Evolutionary conservation across 192 early-diverging fungal genomes (phyloP), one percentile per base, ranked within the genome.

Genomic region (Coemansia sp.): DNA sequence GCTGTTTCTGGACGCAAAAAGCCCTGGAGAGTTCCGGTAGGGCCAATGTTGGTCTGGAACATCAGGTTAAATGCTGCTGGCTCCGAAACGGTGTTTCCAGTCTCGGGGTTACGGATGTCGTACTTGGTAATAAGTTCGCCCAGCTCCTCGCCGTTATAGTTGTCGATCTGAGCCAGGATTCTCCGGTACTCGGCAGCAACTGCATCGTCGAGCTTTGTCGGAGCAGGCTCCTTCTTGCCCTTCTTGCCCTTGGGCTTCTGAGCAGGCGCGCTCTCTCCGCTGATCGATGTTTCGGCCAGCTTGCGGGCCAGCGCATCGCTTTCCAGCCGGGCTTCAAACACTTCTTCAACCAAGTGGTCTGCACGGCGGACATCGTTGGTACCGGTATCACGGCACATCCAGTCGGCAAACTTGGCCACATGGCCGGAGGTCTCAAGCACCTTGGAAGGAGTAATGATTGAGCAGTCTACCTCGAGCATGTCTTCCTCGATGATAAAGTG

Each of bases 401-500:
- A 96, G 80, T 99, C 97, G 42, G 91, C 85, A 75, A 99, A 99
- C 49, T 92, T 89, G 37, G 97, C 97, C 17, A 99, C 97, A 82
- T 99, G 97, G 51, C 97, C 97, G 31, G 97, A 99, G 26, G 97
- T 96, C 82, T 97, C 94, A 40, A 93, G 76, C 11, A 99, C 97
- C 51, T 90, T 86, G 42, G 91, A 83, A 6, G 91, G 93, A n/a
- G 97, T 97, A 80, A 99, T 86, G 76, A 97, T 97, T 31, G 93
- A 88, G 65, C 92, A 93, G 64, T 99, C 97, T 23, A 99, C 82
- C 81, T 99, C 97, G 11, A 99, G 88, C 97, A 99, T 99, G 53
- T 99, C 93, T 78, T 99, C 97, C 71, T 99, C 97, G 14, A 99
- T 82, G 5, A 99, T 87, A 79, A 99, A 99, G 82, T 96, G 94